These are phyloP conservation scores for Salisapilia sapeloensis DNA, from an alignment of 352 stramenopile genomes.

Conservation along the genomic window DNA sequence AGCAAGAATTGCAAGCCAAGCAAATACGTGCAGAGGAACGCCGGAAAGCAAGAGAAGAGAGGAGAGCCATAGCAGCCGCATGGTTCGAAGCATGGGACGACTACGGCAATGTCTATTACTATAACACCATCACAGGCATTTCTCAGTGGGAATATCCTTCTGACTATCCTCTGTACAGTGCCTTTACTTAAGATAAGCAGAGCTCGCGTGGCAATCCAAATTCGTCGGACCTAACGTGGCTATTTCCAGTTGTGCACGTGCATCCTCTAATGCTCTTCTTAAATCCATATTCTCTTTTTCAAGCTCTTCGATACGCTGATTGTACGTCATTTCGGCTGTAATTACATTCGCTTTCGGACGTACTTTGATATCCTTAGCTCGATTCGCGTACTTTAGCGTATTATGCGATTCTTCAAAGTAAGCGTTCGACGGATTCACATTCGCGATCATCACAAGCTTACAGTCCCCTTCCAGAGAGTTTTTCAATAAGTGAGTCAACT, in stretches of 20 bases:
- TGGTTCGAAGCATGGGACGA: constrained; percentile 35
- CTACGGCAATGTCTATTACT: constrained; percentile 36
- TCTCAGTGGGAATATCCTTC: constrained; percentile 34
- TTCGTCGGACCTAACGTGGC: no score
- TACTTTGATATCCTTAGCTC: constrained; percentile 85
- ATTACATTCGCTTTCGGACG: constrained; percentile 72
- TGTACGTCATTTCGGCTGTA: constrained; percentile 45
- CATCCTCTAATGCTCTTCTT: constrained; percentile 12
- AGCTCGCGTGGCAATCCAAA: no score
- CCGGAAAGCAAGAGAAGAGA: not conserved
- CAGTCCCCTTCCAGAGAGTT: constrained; percentile 82
- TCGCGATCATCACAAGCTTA: constrained; percentile 83
- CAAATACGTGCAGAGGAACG: constrained; percentile 3
- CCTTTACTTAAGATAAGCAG: no score
- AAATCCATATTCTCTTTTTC: constrained; percentile 32
- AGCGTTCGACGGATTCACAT: constrained; percentile 54
- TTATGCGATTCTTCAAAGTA: constrained; percentile 84
- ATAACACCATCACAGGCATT: constrained; percentile 26
- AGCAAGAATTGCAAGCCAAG: constrained; percentile 15
- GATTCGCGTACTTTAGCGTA: constrained; percentile 80
- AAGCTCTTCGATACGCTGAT: constrained; percentile 35
- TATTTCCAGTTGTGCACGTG: constrained; percentile 12
- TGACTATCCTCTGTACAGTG: no score
- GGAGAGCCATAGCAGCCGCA: constrained; percentile 1
- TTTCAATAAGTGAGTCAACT: constrained; percentile 71